These are phyloP conservation scores for Psilocybe sp. DNA, from an alignment of 768 basidiomycete species.

Conservation along the genomic window DNA sequence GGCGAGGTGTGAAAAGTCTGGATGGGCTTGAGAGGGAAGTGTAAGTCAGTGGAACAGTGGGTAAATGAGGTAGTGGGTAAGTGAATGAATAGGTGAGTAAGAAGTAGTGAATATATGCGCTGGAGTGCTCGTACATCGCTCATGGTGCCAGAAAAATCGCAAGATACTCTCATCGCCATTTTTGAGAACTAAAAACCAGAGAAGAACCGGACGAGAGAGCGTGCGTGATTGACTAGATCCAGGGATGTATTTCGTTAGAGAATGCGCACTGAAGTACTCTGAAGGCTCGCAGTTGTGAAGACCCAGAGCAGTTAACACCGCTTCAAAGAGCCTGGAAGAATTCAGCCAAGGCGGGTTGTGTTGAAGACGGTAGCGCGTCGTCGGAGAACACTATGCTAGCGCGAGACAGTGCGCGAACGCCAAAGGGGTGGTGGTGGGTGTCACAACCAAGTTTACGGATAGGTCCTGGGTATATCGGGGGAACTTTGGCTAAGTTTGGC, in stretches of 20 bases:
- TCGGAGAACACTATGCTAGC: neutral
- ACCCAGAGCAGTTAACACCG: neutral
- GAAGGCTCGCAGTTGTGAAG: neutral
- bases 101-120: no score
- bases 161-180: slow-evolving; percentile 1
- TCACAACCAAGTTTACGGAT: neutral
- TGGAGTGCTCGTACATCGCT: no score
- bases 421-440: neutral
- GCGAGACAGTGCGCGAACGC: neutral
- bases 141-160: neutral
- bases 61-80: neutral
- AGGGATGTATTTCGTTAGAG: neutral
- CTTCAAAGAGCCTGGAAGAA: neutral
- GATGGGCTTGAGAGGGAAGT: neutral
- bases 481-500: slow-evolving; percentile 14
- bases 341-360: neutral
- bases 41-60: neutral
- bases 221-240: neutral
- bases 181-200: neutral
- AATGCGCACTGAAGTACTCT: neutral
- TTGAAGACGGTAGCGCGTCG: neutral
- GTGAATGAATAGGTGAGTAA: no score
- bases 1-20: neutral
- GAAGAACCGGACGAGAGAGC: neutral
- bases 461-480: neutral